Evolutionary conservation across 371 early-diverging fungal species (phyloP).

Genomic region (Lichtheimia ramosa): DNA sequence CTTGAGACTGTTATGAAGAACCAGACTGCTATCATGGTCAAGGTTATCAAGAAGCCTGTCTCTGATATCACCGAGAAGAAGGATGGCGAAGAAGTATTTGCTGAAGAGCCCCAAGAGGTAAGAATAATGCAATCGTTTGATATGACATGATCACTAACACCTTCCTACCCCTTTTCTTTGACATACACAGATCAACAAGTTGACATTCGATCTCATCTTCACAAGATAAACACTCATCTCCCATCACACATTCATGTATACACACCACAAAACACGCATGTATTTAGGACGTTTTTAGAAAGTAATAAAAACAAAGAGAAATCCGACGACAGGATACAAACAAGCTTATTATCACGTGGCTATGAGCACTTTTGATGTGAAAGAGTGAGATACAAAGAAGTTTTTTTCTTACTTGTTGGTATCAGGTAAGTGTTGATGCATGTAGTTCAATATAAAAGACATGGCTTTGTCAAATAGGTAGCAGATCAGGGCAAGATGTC

Average conservation of each 20-base stretch:
- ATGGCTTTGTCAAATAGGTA: no score
- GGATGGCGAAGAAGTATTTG: constrained; percentile 49
- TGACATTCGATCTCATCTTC: constrained; percentile 41
- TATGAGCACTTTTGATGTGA: no score
- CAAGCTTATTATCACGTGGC: no score
- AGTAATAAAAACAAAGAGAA: not conserved
- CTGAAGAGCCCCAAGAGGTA: constrained; percentile 80
- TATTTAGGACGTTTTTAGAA: not conserved
- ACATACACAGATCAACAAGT: constrained; percentile 21
- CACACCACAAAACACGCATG: not conserved
- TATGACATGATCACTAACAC: constrained; percentile 24
- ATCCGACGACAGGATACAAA: no score
- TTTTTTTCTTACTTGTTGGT: no score
- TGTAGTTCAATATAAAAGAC: no score
- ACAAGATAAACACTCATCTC: constrained; percentile 21
- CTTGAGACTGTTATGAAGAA: constrained; percentile 68
- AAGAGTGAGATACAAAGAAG: no score
- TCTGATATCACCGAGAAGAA: constrained; percentile 32
- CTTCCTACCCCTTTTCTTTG: constrained; percentile 32
- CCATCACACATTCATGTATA: not conserved
- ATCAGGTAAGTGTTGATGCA: no score
- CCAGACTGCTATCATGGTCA: constrained; percentile 74
- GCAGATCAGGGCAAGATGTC: no score
- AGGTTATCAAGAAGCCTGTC: constrained; percentile 73
- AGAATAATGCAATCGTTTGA: not conserved